These are phyloP conservation scores for Neurospora tetrasperma DNA, from an alignment of 495 filamentous ascomycete genomes.

Conservation along the genomic window DNA sequence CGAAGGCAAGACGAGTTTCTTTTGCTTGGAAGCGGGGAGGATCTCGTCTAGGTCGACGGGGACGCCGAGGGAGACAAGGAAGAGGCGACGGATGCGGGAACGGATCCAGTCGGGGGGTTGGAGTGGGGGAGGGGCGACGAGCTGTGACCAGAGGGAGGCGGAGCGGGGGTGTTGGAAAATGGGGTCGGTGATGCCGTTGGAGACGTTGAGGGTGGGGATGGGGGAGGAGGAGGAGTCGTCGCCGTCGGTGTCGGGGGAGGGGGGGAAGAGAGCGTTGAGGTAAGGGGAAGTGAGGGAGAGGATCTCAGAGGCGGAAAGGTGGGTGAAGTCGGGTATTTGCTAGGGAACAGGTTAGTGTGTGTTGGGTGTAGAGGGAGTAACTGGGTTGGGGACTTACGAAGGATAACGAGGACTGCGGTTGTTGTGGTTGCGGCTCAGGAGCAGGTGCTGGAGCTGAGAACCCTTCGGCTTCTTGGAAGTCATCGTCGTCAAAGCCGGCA, in stretches of 20 bases:
- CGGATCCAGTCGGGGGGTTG: slow-evolving; percentile 98
- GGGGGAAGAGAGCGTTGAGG: slow-evolving; percentile 47
- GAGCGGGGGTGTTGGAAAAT: slow-evolving; percentile 63
- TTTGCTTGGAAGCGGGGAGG: slow-evolving; percentile 90
- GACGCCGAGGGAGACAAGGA: slow-evolving; percentile 91
- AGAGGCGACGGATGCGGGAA: slow-evolving; percentile 88
- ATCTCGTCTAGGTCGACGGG: slow-evolving; percentile 97
- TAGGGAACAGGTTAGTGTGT: slow-evolving; percentile 16
- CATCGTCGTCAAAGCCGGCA: slow-evolving; percentile 35
- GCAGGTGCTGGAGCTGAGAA: slow-evolving; percentile 36
- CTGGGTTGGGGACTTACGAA: slow-evolving; percentile 20
- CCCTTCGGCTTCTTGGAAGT: slow-evolving; percentile 56
- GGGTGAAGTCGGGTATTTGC: slow-evolving; percentile 65
- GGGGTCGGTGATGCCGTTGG: slow-evolving; percentile 32
- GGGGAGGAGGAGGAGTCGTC: slow-evolving; percentile 24
- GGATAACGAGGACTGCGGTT: slow-evolving; percentile 27
- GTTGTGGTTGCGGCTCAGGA: slow-evolving; percentile 29
- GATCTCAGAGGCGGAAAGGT: slow-evolving; percentile 44
- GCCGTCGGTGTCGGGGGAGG: slow-evolving; percentile 37
- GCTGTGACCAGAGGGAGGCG: slow-evolving; percentile 89
- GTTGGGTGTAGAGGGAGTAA: no score
- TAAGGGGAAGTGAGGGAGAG: slow-evolving; percentile 41
- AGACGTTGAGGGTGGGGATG: slow-evolving; percentile 20
- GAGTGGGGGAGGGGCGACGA: slow-evolving; percentile 86
- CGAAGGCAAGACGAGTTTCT: slow-evolving; percentile 80